A percentile compares a stretch with the other conserved stretches of the same genome.
Conservation (phyloP, 176 grass and related monocot genomes). For the Pontederia crassipes region DNA sequence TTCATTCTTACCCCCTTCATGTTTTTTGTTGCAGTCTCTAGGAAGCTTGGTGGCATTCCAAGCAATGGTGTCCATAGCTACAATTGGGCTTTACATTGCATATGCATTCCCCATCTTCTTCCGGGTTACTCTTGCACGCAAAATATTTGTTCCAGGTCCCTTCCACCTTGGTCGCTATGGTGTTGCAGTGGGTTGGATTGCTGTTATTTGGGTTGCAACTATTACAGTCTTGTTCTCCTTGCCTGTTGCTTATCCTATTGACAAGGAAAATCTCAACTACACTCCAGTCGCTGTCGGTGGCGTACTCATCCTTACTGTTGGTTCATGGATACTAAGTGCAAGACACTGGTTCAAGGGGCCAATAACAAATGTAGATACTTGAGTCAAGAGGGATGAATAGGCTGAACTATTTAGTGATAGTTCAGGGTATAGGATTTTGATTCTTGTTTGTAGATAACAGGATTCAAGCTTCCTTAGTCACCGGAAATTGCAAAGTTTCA, state of each 20-base stretch:
- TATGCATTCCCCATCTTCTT: conserved; percentile 90
- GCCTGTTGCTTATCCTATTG: conserved; percentile 67
- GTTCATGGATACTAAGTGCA: conserved; percentile 47
- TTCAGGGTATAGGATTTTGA: too few relatives aligned
- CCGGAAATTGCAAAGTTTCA: too few relatives aligned
- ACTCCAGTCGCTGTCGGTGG: conserved; percentile 63
- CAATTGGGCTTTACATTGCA: conserved; percentile 75
- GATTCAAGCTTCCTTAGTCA: too few relatives aligned
- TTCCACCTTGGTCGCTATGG: conserved; percentile 79
- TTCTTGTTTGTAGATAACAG: too few relatives aligned
- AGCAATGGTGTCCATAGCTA: conserved; percentile 97
- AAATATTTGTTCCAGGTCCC: conserved; percentile 48
- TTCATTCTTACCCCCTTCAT: not conserved
- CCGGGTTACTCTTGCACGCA: conserved; percentile 63
- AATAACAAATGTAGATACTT: conserved; percentile 40
- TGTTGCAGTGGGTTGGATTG: conserved; percentile 47
- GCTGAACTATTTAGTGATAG: too few relatives aligned
- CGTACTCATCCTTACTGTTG: conserved; percentile 38
- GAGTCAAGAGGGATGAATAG: not conserved
- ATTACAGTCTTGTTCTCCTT: conserved; percentile 94
- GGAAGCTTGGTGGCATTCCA: conserved; percentile 91
- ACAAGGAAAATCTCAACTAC: conserved; percentile 79
- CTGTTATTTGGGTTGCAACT: conserved; percentile 90
- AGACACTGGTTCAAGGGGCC: conserved; percentile 82
- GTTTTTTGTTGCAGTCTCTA: conserved; percentile 45